phyloP scores from a whole-genome alignment of 2,329 filamentous ascomycete genomes.

The Raffaelea ambrosiae region DNA sequence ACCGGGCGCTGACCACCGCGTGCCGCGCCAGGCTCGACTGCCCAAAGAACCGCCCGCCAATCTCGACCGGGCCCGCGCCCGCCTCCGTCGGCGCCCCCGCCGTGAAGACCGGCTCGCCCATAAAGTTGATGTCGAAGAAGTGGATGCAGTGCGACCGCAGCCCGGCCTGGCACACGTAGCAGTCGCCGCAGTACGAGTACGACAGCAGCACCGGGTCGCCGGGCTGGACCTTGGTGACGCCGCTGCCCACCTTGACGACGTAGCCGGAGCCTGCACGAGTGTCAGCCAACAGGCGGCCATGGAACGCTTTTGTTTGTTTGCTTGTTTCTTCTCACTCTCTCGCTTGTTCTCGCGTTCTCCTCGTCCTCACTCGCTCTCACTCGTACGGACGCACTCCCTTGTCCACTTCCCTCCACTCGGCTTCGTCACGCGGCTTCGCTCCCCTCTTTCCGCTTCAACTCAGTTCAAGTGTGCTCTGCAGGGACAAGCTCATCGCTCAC shows the following conservation, averaged over 20 bases:
- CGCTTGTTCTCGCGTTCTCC: no score
- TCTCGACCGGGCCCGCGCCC: neutral
- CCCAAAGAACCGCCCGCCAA: conserved; percentile 7
- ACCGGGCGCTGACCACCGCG: conserved; percentile 1
- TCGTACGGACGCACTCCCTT: no score
- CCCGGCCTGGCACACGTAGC: conserved; percentile 18
- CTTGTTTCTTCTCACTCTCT: neutral
- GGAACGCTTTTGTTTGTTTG: neutral
- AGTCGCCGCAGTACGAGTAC: conserved; percentile 23
- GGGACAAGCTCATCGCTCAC: neutral
- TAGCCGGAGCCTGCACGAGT: conserved; percentile 65
- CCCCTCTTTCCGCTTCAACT: neutral
- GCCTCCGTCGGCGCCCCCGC: neutral
- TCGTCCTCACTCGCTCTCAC: no score
- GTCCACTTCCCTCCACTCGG: no score
- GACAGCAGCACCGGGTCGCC: conserved; percentile 27
- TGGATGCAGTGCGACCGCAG: conserved; percentile 21
- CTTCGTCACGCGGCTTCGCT: no score
- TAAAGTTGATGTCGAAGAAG: conserved; percentile 6
- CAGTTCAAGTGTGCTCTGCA: neutral
- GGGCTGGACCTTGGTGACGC: conserved; percentile 14
- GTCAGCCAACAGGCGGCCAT: no score
- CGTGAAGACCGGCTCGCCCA: conserved; percentile 3
- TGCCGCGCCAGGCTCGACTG: conserved; percentile 5
- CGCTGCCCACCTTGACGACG: conserved; percentile 63